Conservation (phyloP, 345 rosid genomes). For the Populus ilicifolia region DNA sequence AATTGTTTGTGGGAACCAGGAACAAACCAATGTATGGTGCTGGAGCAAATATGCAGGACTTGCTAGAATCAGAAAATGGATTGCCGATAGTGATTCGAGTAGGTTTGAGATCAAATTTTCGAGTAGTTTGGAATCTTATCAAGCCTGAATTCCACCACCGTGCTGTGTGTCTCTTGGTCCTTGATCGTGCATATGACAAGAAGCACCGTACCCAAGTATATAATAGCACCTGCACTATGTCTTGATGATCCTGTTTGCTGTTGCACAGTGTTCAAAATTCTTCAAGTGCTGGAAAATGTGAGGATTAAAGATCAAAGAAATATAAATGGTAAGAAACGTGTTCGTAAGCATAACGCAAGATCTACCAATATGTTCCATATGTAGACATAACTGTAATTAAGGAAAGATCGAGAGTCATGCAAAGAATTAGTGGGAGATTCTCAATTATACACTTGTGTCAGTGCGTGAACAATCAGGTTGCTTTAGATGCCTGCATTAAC, state of each 20-base stretch:
- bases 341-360: neutral
- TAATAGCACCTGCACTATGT: constrained; percentile 36
- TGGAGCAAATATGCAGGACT: constrained; percentile 70
- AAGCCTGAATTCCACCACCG: constrained; percentile 51
- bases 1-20: constrained; percentile 48
- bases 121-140: constrained; percentile 56
- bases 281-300: neutral
- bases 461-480: neutral
- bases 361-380: neutral
- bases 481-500: neutral
- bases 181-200: constrained; percentile 28
- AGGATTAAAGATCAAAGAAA: neutral
- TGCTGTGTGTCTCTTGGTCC: constrained; percentile 47
- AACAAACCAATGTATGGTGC: constrained; percentile 83
- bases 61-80: constrained; percentile 65
- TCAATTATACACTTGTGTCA: neutral
- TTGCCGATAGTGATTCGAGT: constrained; percentile 50
- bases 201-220: constrained; percentile 35
- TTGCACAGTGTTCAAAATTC: neutral
- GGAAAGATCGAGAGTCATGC: neutral
- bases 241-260: neutral
- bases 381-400: neutral
- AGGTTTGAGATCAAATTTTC: constrained; percentile 39
- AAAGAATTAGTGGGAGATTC: neutral
- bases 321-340: neutral